Base-by-base conservation (phyloP, 768 basidiomycete genomes). In the Leccinum variicolor region DNA sequence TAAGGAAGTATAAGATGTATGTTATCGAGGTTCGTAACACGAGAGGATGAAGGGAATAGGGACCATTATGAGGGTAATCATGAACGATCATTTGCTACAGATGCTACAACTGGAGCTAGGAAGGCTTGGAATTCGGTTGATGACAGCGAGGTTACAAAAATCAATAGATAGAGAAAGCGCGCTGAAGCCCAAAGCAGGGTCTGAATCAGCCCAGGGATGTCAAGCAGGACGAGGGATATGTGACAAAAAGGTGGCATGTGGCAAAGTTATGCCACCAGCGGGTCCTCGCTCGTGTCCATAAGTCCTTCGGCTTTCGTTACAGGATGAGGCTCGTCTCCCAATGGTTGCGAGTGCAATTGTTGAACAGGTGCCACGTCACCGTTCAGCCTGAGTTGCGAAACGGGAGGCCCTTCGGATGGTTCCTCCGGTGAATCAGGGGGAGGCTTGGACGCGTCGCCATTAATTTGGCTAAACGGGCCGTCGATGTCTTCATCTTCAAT, bases 251-350 rank as follows among this genome's bases (percentile, higher is more conserved):
- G 15, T 45, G 55, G 50, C 47, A 6, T 13, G 63, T 34, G 39
- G 26, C 13, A 25, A 56, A 29, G 29, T 67, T 64, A 77, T 63
- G 65, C 67, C 67, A 77, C 76, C 58, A 79, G 63, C 47, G 85
- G 84, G 69, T 82, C 81, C 74, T 89, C 86, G 67, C 82, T 86
- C 56, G 75, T 71, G 66, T 89, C 84, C 70, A 85, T 73, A 36
- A 88, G 75, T n/a, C 85, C 86, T 65, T 90, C 87, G 29, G 74
- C 79, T 66, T 79, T 76, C n/a, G 80, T 74, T 11, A 78, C 81
- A 6, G 82, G 75, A 58, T 79, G 75, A 28, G 79, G 79, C 54
- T 74, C 78, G 60, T 87, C 85, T 28, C 83, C 84, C 52, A 75
- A 73, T 13, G 85, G 82, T 36, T 74, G 67, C 6, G 80, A 74